Conservation (phyloP, 2,329 filamentous ascomycete genomes). For the Leptographium lundbergii region DNA sequence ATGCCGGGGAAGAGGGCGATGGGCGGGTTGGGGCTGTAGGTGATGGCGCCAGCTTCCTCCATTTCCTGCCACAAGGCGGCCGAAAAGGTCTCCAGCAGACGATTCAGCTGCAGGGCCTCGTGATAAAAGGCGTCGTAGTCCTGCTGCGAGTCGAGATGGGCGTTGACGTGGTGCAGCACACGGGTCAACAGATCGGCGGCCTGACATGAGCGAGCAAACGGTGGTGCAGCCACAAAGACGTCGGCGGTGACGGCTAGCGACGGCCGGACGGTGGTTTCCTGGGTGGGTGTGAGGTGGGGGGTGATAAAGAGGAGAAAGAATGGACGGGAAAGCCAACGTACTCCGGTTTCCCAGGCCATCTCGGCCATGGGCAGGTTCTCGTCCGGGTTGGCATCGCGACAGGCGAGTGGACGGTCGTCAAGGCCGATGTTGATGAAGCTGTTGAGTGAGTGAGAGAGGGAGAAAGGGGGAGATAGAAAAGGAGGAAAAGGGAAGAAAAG, state of each 20-base stretch:
- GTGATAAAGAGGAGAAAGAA: background rate
- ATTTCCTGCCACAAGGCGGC: conserved; percentile 6
- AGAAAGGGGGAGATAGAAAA: background rate
- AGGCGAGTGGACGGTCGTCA: conserved; percentile 6
- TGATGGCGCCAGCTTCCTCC: background rate
- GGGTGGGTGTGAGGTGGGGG: background rate
- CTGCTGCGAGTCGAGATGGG: background rate
- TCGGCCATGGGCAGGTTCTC: conserved; percentile 10
- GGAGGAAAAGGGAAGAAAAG: background rate
- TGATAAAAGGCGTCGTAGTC: conserved; percentile 5
- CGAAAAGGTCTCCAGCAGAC: conserved; percentile 2
- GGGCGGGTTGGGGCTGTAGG: background rate
- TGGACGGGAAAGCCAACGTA: background rate
- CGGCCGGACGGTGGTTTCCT: conserved; percentile 7
- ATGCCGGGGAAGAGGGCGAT: conserved; percentile 2
- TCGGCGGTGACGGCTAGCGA: conserved; percentile 9
- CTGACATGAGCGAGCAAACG: conserved; percentile 11
- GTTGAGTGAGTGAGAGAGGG: background rate
- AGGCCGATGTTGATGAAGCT: conserved; percentile 9
- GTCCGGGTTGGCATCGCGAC: conserved; percentile 5
- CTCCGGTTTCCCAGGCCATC: conserved; percentile 6
- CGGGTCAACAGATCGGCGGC: conserved; percentile 9
- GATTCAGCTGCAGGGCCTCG: conserved; percentile 7
- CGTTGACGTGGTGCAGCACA: conserved; percentile 8
- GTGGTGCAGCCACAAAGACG: conserved; percentile 1